These are phyloP conservation scores for Diaporthe eres DNA, from an alignment of 2,329 filamentous ascomycete genomes.

Conservation along the genomic window DNA sequence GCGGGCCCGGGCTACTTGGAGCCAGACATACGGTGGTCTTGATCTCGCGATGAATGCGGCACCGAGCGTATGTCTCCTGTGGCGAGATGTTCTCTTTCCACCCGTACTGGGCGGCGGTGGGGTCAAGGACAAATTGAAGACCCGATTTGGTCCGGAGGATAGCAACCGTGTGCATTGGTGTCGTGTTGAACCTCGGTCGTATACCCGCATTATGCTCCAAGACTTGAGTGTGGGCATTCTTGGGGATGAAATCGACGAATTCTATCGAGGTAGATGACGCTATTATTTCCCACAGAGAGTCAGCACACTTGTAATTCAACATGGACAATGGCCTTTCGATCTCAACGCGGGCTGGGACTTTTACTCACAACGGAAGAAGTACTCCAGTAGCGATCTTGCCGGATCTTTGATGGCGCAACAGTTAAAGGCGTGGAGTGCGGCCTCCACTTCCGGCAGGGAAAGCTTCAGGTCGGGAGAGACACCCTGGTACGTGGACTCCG, in stretches of 20 bases:
- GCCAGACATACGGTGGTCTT: neutral
- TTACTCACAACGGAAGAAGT: constrained; percentile 15
- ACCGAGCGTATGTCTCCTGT: neutral
- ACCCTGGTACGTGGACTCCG: rapidly evolving
- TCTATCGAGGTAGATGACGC: neutral
- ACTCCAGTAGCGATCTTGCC: neutral
- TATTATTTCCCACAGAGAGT: neutral
- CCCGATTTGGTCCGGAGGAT: neutral
- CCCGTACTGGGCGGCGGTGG: neutral
- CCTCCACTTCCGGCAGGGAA: neutral
- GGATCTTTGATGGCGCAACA: neutral
- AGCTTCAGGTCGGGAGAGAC: neutral
- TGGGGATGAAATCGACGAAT: neutral
- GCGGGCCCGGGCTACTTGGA: too few relatives aligned
- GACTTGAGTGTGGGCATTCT: neutral
- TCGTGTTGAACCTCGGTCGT: neutral
- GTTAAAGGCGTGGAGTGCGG: neutral
- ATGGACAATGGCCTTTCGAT: too few relatives aligned
- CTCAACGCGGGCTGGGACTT: rapidly evolving
- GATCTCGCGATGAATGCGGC: neutral
- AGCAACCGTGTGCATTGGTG: neutral
- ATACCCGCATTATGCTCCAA: rapidly evolving
- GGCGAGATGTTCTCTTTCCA: neutral
- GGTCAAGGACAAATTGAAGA: neutral
- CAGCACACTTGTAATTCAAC: neutral